Percentiles rank a stretch among this genome's conserved stretches.
These are phyloP conservation scores for Zostera marina DNA, from an alignment of 116 monocot species.

Conservation along the genomic window DNA sequence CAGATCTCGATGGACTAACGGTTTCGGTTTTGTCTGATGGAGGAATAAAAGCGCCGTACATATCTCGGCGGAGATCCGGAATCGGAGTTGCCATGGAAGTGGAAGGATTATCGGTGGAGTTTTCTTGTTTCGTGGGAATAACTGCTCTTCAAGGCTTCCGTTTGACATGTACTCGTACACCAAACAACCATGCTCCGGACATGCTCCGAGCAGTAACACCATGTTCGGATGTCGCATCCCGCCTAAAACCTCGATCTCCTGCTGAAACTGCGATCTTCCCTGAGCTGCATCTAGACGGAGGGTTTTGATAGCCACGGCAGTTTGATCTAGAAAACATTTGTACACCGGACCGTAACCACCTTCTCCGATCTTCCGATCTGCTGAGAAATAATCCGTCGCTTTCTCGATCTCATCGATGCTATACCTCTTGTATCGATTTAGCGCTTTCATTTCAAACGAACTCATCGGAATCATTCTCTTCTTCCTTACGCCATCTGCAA, in stretches of 20 bases:
- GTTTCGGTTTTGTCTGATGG: conserved; percentile 55
- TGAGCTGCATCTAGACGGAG: conserved; percentile 48
- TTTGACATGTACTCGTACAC: conserved; percentile 74
- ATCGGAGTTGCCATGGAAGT: conserved; percentile 52
- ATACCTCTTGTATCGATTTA: conserved; percentile 34
- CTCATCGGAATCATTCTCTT: conserved; percentile 15
- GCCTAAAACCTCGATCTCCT: conserved; percentile 53
- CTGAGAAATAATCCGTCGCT: conserved; percentile 29
- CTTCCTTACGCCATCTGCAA: too few relatives aligned
- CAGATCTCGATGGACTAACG: conserved; percentile 59
- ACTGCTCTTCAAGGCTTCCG: conserved; percentile 60
- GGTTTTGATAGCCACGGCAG: conserved; percentile 40
- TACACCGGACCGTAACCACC: conserved; percentile 57
- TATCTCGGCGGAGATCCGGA: conserved; percentile 58
- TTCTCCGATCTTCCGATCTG: conserved; percentile 37
- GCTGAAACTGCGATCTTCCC: conserved; percentile 47
- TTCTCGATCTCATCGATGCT: conserved; percentile 38
- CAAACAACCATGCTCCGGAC: conserved; percentile 52
- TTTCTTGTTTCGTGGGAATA: conserved; percentile 23
- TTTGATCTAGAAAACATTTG: conserved; percentile 33
- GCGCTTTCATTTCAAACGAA: conserved; percentile 19
- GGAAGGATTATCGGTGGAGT: conserved; percentile 32
- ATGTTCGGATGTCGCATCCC: conserved; percentile 71
- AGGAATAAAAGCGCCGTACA: conserved; percentile 59
- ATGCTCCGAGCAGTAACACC: conserved; percentile 67